Evolutionary conservation across 2,329 filamentous ascomycete genomes (phyloP).

Genomic region (Stenocarpella maydis): DNA sequence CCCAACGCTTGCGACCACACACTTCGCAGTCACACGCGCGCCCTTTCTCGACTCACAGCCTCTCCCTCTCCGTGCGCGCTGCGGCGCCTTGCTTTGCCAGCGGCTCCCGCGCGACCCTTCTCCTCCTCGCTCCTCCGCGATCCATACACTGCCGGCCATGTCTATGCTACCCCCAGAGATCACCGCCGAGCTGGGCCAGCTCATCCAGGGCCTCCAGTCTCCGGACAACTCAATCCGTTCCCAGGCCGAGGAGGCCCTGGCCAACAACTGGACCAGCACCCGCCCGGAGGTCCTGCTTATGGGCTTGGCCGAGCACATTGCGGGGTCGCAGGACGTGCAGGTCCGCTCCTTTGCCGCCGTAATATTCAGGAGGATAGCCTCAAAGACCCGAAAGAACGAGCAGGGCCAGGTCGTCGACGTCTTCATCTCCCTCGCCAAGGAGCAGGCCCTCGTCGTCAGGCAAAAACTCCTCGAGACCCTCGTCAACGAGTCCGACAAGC

Average conservation of each 20-base stretch:
- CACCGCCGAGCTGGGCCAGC: constrained; percentile 82
- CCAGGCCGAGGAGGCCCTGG: constrained; percentile 88
- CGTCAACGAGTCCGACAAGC: constrained; percentile 73
- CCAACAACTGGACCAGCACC: constrained; percentile 85
- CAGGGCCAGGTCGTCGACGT: constrained; percentile 79
- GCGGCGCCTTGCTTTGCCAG: constrained; percentile 35
- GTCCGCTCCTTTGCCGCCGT: constrained; percentile 91
- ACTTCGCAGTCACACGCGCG: constrained; percentile 29
- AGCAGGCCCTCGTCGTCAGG: constrained; percentile 81
- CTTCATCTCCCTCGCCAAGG: constrained; percentile 79
- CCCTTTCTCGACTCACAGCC: constrained; percentile 16
- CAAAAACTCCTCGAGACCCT: constrained; percentile 84
- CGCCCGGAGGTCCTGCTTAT: constrained; percentile 90
- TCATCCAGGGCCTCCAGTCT: constrained; percentile 88
- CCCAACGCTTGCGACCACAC: constrained; percentile 1
- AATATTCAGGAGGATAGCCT: constrained; percentile 92
- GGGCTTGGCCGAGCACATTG: constrained; percentile 92
- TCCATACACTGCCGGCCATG: constrained; percentile 58
- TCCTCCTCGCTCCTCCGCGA: constrained; percentile 10
- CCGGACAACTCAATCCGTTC: constrained; percentile 86
- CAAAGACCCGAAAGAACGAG: constrained; percentile 82
- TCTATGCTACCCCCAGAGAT: constrained; percentile 87
- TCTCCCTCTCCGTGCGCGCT: constrained; percentile 32
- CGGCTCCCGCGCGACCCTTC: constrained; percentile 24
- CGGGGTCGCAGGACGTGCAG: constrained; percentile 79